These are phyloP conservation scores for Penicillium chermesinum DNA, from an alignment of 495 filamentous ascomycete genomes.

Conservation along the genomic window DNA sequence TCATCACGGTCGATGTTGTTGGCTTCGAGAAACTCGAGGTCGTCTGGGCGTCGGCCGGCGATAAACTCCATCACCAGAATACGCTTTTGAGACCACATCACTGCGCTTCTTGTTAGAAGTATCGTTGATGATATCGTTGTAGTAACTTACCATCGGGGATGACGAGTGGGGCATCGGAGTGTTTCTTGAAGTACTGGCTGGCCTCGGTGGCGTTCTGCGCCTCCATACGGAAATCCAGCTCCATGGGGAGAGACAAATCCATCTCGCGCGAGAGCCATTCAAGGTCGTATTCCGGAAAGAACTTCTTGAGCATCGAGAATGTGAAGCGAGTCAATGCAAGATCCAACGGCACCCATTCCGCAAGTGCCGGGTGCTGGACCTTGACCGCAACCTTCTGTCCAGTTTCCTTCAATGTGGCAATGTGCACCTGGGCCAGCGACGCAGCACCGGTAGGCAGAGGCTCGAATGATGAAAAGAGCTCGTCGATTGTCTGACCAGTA, in stretches of 20 bases:
- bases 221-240: slow-evolving; percentile 86
- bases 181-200: slow-evolving; percentile 67
- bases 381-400: slow-evolving; percentile 96
- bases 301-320: slow-evolving; percentile 81
- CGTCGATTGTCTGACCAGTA: slow-evolving; percentile 71
- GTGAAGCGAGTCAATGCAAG: slow-evolving; percentile 81
- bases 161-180: slow-evolving; percentile 69
- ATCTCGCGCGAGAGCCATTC: slow-evolving; percentile 94
- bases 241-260: slow-evolving; percentile 82
- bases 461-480: slow-evolving; percentile 82
- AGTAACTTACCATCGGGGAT: slow-evolving; percentile 61
- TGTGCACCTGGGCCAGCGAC: slow-evolving; percentile 90
- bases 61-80: slow-evolving; percentile 96
- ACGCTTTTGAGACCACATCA: slow-evolving; percentile 82
- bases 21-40: slow-evolving; percentile 77
- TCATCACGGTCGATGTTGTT: slow-evolving; percentile 91
- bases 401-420: slow-evolving; percentile 77
- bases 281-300: slow-evolving; percentile 96
- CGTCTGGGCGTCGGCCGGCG: slow-evolving; percentile 80
- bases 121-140: not conserved
- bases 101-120: slow-evolving; percentile 32
- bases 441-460: slow-evolving; percentile 80
- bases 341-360: slow-evolving; percentile 89
- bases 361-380: slow-evolving; percentile 86
- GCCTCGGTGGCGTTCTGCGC: slow-evolving; percentile 77